Base-by-base conservation (phyloP, 1,284 basidiomycete genomes). In the Ustilago esculenta region DNA sequence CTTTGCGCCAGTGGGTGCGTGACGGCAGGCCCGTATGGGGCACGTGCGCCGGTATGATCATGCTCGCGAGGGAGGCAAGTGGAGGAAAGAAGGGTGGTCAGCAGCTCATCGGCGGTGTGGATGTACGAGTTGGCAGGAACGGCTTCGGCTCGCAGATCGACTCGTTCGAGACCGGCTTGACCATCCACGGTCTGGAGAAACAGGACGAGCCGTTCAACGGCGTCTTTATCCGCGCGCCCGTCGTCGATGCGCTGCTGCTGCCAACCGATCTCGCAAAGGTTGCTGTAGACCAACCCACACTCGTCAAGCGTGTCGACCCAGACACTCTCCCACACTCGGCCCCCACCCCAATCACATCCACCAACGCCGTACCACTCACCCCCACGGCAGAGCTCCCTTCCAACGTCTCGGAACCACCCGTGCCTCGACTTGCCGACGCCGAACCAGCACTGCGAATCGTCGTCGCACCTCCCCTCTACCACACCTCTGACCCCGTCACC, bases 1-100 rank as follows among this genome's bases (percentile, higher is more conserved):
- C 92, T 1, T 85, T 98, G 5, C 86, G 87, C 35, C 86, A 87
- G 36, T 97, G 86, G 89, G 83, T 83, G 10, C 80, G 82, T 1
- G 40, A 81, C 0, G 91, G 64, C 0, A 43, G 89, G 74, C 89
- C 92, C 0, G 88, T 94, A 0, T 98, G 93, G 92, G 95, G 95
- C 3, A 98, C 94, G 0, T 98, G 95, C 82, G 95, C 95, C 0
- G 95, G 95, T 17, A 94, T 95, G 71, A 98, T 98, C 69, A 85
- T 98, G 44, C 87, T 98, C 37, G 14, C 88, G 42, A 33, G 68
- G 34, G 61, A 79, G 89, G 64, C 80, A 14, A 73, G 56, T 14
- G 90, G 90, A 43, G 87, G 89, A 11, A 95, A 94, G 85, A 90
- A 88, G 76, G 92, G 91, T 34, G 92, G 92, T 2, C 92, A 94